These are phyloP conservation scores for Penicillium silybi DNA, from an alignment of 495 filamentous ascomycete genomes.

Conservation along the genomic window DNA sequence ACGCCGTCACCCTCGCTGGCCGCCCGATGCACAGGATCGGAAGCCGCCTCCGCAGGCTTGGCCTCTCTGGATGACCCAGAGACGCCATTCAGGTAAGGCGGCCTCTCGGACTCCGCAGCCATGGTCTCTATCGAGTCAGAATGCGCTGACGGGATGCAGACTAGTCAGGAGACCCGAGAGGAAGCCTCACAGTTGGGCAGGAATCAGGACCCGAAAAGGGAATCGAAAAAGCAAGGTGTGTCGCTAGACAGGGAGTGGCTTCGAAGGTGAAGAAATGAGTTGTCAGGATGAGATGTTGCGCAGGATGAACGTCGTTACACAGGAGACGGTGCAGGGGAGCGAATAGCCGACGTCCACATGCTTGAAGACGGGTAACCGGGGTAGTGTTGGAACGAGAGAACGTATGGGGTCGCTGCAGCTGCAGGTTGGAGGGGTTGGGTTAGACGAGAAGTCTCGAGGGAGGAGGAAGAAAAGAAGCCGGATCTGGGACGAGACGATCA, in stretches of 20 bases:
- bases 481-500: neutral
- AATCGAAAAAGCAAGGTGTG: slow-evolving; percentile 24
- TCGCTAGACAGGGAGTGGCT: slow-evolving; percentile 15
- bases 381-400: slow-evolving; percentile 8
- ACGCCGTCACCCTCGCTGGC: slow-evolving; percentile 30
- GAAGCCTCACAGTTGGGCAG: slow-evolving; percentile 32
- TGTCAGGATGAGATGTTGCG: slow-evolving; percentile 22
- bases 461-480: slow-evolving; percentile 19
- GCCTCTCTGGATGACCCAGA: slow-evolving; percentile 31
- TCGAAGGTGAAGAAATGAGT: slow-evolving; percentile 20
- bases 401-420: slow-evolving; percentile 13
- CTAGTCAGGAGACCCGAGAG: slow-evolving; percentile 43
- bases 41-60: slow-evolving; percentile 29
- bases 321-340: slow-evolving; percentile 26
- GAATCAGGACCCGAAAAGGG: slow-evolving; percentile 20
- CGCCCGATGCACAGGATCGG: slow-evolving; percentile 25
- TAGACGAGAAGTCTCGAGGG: slow-evolving; percentile 6
- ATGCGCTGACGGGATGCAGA: slow-evolving; percentile 31
- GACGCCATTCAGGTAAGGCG: slow-evolving; percentile 35
- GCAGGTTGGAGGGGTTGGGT: slow-evolving; percentile 12
- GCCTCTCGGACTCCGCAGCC: slow-evolving; percentile 45
- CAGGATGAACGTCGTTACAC: slow-evolving; percentile 38
- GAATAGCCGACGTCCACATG: slow-evolving; percentile 45
- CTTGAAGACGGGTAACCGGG: slow-evolving; percentile 19
- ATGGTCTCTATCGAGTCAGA: slow-evolving; percentile 36